A percentile compares a stretch with the other conserved stretches of the same genome.
These are phyloP conservation scores for Nepenthes gracilis DNA, from an alignment of 148 eudicot genomes.

Conservation along the genomic window DNA sequence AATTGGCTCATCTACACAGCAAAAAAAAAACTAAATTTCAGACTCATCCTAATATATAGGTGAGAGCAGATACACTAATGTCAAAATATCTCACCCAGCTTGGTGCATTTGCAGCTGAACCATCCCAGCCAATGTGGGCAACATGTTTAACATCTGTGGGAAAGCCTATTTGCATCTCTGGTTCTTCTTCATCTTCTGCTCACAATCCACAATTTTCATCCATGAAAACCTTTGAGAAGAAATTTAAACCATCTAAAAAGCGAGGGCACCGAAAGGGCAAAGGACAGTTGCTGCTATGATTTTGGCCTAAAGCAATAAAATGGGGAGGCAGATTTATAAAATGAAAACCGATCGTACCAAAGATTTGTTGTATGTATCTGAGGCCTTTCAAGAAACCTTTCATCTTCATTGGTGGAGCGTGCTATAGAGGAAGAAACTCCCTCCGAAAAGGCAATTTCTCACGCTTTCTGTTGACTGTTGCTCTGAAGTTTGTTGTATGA, in stretches of 20 bases:
- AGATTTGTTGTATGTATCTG: conserved; percentile 41
- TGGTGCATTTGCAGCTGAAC: conserved; percentile 39
- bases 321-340: too few species aligned
- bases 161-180: conserved; percentile 35
- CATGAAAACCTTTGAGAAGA: not conserved
- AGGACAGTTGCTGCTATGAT: too few species aligned
- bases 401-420: conserved; percentile 10
- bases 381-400: conserved; percentile 49
- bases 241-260: not conserved
- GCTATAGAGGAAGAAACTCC: not conserved
- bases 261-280: not conserved
- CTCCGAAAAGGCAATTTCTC: not conserved
- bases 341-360: conserved; percentile 18
- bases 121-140: conserved; percentile 52
- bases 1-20: conserved; percentile 20
- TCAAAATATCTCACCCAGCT: conserved; percentile 23
- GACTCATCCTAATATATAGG: not conserved
- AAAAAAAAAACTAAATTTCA: not conserved
- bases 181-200: conserved; percentile 30
- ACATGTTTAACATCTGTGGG: conserved; percentile 52
- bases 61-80: not conserved
- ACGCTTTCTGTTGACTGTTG: too few species aligned
- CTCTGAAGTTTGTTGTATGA: too few species aligned
- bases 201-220: not conserved
- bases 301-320: too few species aligned